Evolutionary conservation across 805 yeast species (phyloP).

Genomic region (Ogataea pilisensis): DNA sequence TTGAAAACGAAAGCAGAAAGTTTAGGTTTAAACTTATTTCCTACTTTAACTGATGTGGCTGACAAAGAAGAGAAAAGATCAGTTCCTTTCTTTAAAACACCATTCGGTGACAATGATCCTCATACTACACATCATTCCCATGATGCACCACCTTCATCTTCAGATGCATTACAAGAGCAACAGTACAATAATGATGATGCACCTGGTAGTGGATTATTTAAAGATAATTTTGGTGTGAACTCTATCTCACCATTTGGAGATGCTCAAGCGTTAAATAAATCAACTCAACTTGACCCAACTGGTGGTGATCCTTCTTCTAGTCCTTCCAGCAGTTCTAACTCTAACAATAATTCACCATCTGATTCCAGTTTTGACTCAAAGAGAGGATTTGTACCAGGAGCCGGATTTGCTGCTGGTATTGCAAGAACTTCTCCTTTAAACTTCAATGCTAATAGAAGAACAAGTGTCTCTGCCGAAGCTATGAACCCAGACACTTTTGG

Average conservation of each 20-base stretch:
- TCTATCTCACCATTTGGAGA: constrained; percentile 20
- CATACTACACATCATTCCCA: constrained; percentile 41
- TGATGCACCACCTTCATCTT: constrained; percentile 11
- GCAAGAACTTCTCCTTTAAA: constrained; percentile 46
- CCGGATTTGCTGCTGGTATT: constrained; percentile 25
- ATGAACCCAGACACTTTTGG: constrained; percentile 68
- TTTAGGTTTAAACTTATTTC: constrained; percentile 41
- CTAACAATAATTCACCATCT: background rate
- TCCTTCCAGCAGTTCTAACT: constrained; percentile 2
- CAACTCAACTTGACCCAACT: constrained; percentile 4
- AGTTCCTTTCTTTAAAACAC: constrained; percentile 46
- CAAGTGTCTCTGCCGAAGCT: constrained; percentile 88
- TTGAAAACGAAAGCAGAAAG: constrained; percentile 45
- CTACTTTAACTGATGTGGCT: constrained; percentile 10
- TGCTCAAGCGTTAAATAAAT: constrained; percentile 18
- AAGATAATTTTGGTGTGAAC: constrained; percentile 27
- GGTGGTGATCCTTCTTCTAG: no score
- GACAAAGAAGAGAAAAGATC: constrained; percentile 26
- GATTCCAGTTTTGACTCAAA: background rate
- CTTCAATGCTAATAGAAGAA: constrained; percentile 79
- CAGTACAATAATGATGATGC: background rate
- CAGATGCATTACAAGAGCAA: background rate
- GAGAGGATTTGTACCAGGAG: constrained; percentile 10
- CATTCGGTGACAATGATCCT: constrained; percentile 64
- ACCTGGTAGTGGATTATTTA: constrained; percentile 16